Evolutionary conservation across 2,329 filamentous ascomycete species (phyloP).

Genomic region (Fusarium domesticum): DNA sequence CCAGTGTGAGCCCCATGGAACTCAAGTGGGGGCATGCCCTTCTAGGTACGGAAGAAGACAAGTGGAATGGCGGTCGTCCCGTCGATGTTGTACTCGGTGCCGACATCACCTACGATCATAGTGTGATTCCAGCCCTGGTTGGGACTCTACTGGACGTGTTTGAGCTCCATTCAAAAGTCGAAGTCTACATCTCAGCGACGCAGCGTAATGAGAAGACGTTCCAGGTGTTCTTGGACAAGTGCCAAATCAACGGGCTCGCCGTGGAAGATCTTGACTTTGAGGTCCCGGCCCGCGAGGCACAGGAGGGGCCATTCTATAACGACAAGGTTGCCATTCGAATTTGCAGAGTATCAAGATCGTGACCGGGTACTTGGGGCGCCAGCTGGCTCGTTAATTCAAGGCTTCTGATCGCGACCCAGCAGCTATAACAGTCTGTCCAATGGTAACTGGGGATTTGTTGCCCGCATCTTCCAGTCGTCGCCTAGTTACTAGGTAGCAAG

Average conservation of each 20-base stretch:
- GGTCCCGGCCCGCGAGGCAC: conserved; percentile 38
- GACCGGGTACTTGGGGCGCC: conserved; percentile 6
- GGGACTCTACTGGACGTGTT: conserved; percentile 63
- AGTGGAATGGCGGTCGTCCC: conserved; percentile 45
- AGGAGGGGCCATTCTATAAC: conserved; percentile 63
- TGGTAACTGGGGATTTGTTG: conserved; percentile 3
- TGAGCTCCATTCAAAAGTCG: conserved; percentile 50
- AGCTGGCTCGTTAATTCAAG: conserved; percentile 3
- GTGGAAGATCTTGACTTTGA: conserved; percentile 44
- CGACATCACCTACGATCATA: conserved; percentile 73
- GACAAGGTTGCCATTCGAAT: conserved; percentile 59
- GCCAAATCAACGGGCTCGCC: conserved; percentile 45
- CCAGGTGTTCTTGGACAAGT: conserved; percentile 58
- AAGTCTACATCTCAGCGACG: conserved; percentile 66
- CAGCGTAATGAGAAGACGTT: conserved; percentile 70
- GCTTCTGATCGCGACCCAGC: too few species aligned
- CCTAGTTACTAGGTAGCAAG: conserved; percentile 3
- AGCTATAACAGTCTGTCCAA: conserved; percentile 3
- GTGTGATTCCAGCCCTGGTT: conserved; percentile 60
- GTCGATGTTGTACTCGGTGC: conserved; percentile 70
- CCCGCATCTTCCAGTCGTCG: conserved; percentile 24
- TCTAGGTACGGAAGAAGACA: conserved; percentile 54
- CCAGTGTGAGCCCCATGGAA: conserved; percentile 48
- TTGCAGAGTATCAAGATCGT: conserved; percentile 31
- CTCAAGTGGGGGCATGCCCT: conserved; percentile 64